Base-by-base conservation (phyloP, 306 rosid genomes). In the Ormosia emarginata region DNA sequence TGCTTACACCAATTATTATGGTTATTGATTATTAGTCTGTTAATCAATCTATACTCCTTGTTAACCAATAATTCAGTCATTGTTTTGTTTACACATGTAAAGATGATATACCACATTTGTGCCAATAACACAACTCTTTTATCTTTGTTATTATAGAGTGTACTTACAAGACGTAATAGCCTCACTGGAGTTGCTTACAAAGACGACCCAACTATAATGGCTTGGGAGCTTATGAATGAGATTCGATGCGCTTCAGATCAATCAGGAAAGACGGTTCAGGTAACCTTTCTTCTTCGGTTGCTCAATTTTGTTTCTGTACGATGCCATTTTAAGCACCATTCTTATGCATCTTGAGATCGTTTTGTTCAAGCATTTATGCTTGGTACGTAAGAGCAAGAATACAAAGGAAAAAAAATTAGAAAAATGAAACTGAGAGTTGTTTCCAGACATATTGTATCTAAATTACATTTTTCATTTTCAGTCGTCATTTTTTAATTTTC, bases 191-290 rank as follows among this genome's bases (percentile, higher is more conserved):
- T 91, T 61, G 87, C 86, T 67, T 95, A 95, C 88, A 95, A 90
- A 74, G 98, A 93, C 50, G 98, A 95, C 17, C 90, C 97, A 44
- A 87, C 98, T 8, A 92, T 95, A 74, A 92, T 95, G 98, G 97
- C 99, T 14, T 93, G 99, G 99, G 99, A 93, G 85, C 98, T 93
- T 33, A 95, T 95, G 90, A 95, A 95, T 71, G 99, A 95, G 87
- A 80, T 91, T 18, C 79, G 97, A 78, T 93, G 99, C 69, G 40
- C 79, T 37, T 90, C 99, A 6, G 98, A 95, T 84, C 88, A 79
- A 64, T 91, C 97, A 24, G 98, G 97, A 61, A 88, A 84, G 2
- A 74, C 92, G 15, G 84, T 93, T 81, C 98, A 95, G 97, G 99
- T 95, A 46, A 44, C 40, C 6, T 24, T 24, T 9, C n/a, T 66